Conservation (phyloP, 2,329 filamentous ascomycete species). For the Xylaria digitata region DNA sequence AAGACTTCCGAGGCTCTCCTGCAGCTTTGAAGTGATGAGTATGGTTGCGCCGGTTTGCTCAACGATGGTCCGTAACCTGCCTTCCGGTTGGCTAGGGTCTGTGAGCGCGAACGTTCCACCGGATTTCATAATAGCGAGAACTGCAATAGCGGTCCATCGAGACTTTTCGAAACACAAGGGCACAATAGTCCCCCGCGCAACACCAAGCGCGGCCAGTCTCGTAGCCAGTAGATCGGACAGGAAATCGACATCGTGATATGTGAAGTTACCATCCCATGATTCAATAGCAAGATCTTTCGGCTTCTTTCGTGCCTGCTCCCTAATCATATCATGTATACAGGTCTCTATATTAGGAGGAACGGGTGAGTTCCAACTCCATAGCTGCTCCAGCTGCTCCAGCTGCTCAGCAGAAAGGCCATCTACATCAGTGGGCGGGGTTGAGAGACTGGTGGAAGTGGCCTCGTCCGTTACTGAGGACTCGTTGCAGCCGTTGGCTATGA, state of each 20-base stretch:
- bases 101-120: constrained; percentile 61
- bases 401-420: constrained; percentile 51
- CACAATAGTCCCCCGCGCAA: constrained; percentile 56
- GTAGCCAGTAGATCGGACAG: constrained; percentile 57
- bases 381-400: constrained; percentile 56
- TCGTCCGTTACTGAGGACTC: constrained; percentile 43
- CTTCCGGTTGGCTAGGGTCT: constrained; percentile 60
- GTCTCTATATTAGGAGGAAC: constrained; percentile 55
- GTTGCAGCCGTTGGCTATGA: constrained; percentile 29
- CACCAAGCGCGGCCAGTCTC: constrained; percentile 53
- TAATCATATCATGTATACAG: constrained; percentile 62
- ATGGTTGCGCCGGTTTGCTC: constrained; percentile 56
- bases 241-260: constrained; percentile 58
- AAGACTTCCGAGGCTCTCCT: constrained; percentile 53
- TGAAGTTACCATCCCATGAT: constrained; percentile 63
- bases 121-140: constrained; percentile 62
- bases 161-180: constrained; percentile 65
- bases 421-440: constrained; percentile 48
- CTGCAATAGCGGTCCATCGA: constrained; percentile 58
- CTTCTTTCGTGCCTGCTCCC: constrained; percentile 51
- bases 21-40: constrained; percentile 55
- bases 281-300: constrained; percentile 58
- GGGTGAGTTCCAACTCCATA: constrained; percentile 60
- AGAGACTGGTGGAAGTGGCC: constrained; percentile 37
- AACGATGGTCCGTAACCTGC: constrained; percentile 58